Base-by-base conservation (phyloP, 2,329 filamentous ascomycete species). In the Penicillium oxalicum region DNA sequence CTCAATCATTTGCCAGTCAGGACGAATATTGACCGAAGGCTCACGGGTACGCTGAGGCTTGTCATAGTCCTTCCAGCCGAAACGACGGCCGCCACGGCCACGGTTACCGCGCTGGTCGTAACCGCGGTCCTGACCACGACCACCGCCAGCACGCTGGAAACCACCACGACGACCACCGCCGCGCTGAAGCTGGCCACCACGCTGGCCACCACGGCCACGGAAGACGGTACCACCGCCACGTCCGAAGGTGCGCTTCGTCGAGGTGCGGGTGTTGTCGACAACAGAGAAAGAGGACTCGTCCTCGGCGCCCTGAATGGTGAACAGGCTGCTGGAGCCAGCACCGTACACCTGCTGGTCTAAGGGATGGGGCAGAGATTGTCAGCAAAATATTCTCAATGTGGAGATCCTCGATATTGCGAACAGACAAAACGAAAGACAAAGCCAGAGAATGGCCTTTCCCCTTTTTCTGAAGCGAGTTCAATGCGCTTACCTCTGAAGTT, bases 21-120 rank as follows among this genome's bases (percentile, higher is more conserved):
- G 82, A 74, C 94, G 94, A 73, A 97, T 90, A 75, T 91, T 91
- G 67, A 98, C 88, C 33, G 90, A 95, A 9, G 91, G 87, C 75
- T 98, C 93, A 52, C 93, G 88, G 74, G 95, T 96, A 65, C 93
- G 86, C 70, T 91, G 83, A 52, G 93, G 93, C 83, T 97, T 97
- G 77, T 98, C 93, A 69, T 90, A 95, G 70, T 98, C 93, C 75
- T 93, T 95, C 91, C 93, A 97, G 68, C 93, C 93, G 65, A 96
- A 96, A 61, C 93, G 84, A 59, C 93, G 86, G 52, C 88, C 84
- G 57, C 87, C 77, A 40, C 83, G 83, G 62, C 84, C 83, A 61
- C 85, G 83, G 47, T 84, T 79, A 45, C 80, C 86, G 54, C 84
- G 79, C 65, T 82, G 82, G 63, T 93, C 87, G 65, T 90, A 88